Conservation (phyloP, 2,329 filamentous ascomycete species). For the Cordyceps fumosorosea region DNA sequence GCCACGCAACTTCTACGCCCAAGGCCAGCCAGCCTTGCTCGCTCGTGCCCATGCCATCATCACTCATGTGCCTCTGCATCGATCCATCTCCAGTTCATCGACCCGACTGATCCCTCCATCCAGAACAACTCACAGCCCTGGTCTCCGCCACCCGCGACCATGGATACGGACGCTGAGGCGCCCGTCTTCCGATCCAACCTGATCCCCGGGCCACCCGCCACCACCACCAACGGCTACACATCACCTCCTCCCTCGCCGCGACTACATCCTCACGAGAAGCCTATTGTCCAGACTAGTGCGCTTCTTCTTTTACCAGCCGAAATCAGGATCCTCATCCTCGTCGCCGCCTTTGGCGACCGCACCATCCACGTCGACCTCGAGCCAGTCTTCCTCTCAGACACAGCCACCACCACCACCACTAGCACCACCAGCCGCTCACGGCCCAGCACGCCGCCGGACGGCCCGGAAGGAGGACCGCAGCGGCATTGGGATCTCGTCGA, state of each 20-base stretch:
- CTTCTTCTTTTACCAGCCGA: constrained; percentile 1
- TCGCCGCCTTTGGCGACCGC: constrained; percentile 4
- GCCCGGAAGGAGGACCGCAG: neutral
- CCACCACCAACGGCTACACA: neutral
- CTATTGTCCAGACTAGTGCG: neutral
- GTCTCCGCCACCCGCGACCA: neutral
- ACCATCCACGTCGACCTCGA: constrained; percentile 9
- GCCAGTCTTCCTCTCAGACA: neutral
- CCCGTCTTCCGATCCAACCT: neutral
- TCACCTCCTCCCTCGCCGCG: constrained; percentile 3
- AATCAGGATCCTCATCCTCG: constrained; percentile 1
- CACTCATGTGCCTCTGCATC: neutral
- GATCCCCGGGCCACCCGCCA: neutral
- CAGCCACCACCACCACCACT: neutral
- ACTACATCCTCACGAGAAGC: neutral
- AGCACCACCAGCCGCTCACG: neutral
- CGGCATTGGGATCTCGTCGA: neutral
- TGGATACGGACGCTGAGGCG: neutral
- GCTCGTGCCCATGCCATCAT: neutral
- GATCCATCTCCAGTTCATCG: neutral
- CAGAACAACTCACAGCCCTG: neutral
- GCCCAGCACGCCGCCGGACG: neutral
- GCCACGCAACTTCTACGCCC: neutral
- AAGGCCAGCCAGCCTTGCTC: neutral
- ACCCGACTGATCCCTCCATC: neutral